Conservation (phyloP, 2,329 filamentous ascomycete species). For the Helicocarpus griseus region DNA sequence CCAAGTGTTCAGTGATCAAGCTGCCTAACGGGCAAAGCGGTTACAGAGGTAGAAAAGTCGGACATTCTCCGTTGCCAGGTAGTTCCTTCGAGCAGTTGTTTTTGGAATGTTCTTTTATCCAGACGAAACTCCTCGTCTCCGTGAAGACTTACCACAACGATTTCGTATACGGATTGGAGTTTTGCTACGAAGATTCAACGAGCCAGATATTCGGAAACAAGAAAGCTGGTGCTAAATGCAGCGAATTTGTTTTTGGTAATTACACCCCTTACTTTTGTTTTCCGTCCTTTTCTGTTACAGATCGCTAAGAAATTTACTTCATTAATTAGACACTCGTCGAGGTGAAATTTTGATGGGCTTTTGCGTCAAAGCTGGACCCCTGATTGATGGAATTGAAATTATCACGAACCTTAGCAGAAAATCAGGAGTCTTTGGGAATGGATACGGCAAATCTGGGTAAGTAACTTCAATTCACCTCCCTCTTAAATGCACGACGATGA, state of each 20-base stretch:
- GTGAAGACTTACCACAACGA: conserved; percentile 68
- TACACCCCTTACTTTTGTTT: not conserved
- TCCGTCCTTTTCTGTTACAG: not conserved
- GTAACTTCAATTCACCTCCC: conserved; percentile 28
- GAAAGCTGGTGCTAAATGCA: conserved; percentile 57
- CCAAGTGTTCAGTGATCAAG: conserved; percentile 64
- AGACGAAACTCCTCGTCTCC: conserved; percentile 63
- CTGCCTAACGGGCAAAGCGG: conserved; percentile 65
- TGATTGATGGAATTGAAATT: conserved; percentile 77
- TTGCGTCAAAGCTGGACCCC: conserved; percentile 67
- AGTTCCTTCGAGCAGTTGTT: conserved; percentile 63
- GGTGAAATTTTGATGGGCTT: conserved; percentile 87
- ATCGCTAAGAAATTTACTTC: no score
- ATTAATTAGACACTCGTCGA: conserved; percentile 59
- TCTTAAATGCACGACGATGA: no score
- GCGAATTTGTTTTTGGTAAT: conserved; percentile 67
- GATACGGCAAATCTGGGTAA: conserved; percentile 70
- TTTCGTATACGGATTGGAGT: conserved; percentile 78
- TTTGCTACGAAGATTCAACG: conserved; percentile 79
- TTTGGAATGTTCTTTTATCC: conserved; percentile 57
- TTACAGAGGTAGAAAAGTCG: conserved; percentile 70
- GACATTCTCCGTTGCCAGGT: conserved; percentile 57
- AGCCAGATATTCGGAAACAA: conserved; percentile 74
- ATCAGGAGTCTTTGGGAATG: conserved; percentile 76
- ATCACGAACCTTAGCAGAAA: conserved; percentile 80